These are phyloP conservation scores for Aegle marmelos DNA, from an alignment of 345 rosid species.

Conservation along the genomic window DNA sequence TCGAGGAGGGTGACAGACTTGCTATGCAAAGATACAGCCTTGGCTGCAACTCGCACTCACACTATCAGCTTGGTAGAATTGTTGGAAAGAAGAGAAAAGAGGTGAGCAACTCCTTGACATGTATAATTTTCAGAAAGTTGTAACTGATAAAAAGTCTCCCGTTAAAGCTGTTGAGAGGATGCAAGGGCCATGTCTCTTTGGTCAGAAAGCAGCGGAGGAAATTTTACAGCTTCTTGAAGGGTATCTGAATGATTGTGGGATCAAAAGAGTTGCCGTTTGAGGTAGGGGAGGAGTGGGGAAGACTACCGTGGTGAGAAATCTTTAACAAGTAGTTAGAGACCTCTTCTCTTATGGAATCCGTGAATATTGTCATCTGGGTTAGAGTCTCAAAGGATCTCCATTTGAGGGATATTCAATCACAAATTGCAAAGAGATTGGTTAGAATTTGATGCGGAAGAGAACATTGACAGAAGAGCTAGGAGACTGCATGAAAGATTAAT, in stretches of 20 bases:
- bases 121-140: constrained; percentile 18
- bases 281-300: constrained; percentile 34
- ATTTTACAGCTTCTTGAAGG: constrained; percentile 18
- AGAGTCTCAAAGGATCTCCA: constrained; percentile 23
- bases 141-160: too few species aligned
- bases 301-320: constrained; percentile 27
- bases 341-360: background rate
- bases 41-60: constrained; percentile 5
- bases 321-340: constrained; percentile 19
- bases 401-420: constrained; percentile 10
- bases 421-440: constrained; percentile 28
- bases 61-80: constrained; percentile 15
- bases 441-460: constrained; percentile 13
- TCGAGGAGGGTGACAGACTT: constrained; percentile 9
- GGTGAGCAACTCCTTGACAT: constrained; percentile 17
- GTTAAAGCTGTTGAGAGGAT: constrained; percentile 27
- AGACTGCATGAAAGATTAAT: background rate
- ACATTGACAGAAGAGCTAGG: constrained; percentile 17
- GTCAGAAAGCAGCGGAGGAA: constrained; percentile 27
- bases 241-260: constrained; percentile 2
- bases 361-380: constrained; percentile 28
- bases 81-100: constrained; percentile 8
- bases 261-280: constrained; percentile 25
- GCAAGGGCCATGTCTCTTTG: constrained; percentile 25
- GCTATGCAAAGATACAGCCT: background rate